Evolutionary conservation across 805 yeast genomes (phyloP), one percentile per base, ranked within the genome.

Genomic region (Hanseniaspora mollemarum): DNA sequence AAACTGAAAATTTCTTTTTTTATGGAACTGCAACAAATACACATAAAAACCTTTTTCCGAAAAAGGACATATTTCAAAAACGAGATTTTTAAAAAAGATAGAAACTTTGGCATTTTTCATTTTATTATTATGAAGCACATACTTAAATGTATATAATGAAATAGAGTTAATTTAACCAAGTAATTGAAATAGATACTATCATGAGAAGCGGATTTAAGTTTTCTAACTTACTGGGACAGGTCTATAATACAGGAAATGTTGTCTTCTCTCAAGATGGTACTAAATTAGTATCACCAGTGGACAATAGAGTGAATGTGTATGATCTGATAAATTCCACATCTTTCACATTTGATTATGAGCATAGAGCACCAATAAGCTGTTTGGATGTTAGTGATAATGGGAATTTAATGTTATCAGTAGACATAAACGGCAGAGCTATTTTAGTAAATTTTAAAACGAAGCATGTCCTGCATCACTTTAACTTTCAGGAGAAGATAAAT

Each of bases 201-300:
- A 86, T 87, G 95, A 85, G 80, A 69, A 80, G 94, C n/a, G 94
- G 86, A 68, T 87, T 82, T 64, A 70, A 81, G 74, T 83, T 92
- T 59, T 80, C 94, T 31, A 92, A 90, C 67, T 71, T 92, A 29
- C 70, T 92, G 58, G 98, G 98, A 26, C 88, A 97, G 0, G 97
- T 92, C 2, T 92, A 92, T 62, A 73, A 94, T 45, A 85, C 83
- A 62, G 98, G 97, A n/a, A 87, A 90, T 63, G 68, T 92, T 25
- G 72, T 81, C 4, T 92, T 82, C 68, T 81, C 94, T 0, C 77
- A 81, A 1, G 96, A 88, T 62, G 98, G 98, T 2, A 78, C 83
- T 10, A 75, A 77, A 51, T 71, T 92, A 31, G 67, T 92, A 42
- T 81, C 92, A 53, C 97, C 98, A 0, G 97, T 92, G 2, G 98